phyloP scores from a whole-genome alignment of 768 basidiomycete genomes.

The Ephemerocybe angulata region DNA sequence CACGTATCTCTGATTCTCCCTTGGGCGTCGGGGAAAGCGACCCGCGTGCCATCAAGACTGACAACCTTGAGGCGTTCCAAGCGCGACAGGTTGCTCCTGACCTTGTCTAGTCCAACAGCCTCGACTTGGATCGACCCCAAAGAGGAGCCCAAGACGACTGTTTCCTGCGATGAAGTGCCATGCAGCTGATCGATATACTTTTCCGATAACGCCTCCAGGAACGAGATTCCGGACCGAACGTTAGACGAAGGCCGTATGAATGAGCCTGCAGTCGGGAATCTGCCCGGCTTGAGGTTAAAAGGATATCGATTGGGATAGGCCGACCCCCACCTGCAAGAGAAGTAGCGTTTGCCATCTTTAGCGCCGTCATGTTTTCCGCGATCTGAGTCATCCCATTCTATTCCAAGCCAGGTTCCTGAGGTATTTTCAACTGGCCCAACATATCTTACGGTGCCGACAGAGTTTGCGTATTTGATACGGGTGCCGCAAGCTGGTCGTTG shows the following conservation, averaged over 20 bases:
- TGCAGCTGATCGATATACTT: conserved; percentile 75
- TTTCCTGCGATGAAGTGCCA: conserved; percentile 53
- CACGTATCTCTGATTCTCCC: conserved; percentile 56
- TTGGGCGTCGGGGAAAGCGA: conserved; percentile 46
- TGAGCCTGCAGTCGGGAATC: conserved; percentile 63
- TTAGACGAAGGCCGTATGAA: conserved; percentile 73
- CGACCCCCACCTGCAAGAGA: conserved; percentile 65
- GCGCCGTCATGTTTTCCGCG: conserved; percentile 87
- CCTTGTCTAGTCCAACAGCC: conserved; percentile 77
- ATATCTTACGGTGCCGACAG: conserved; percentile 69
- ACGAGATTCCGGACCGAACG: conserved; percentile 61
- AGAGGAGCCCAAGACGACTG: conserved; percentile 75
- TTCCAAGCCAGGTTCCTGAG: conserved; percentile 81
- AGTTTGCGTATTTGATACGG: conserved; percentile 50
- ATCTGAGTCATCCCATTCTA: conserved; percentile 88
- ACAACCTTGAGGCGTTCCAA: conserved; percentile 70
- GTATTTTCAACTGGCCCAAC: conserved; percentile 62
- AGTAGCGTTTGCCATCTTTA: conserved; percentile 77
- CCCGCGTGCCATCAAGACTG: conserved; percentile 69
- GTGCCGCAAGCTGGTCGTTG: conserved; percentile 24
- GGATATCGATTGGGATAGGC: conserved; percentile 12
- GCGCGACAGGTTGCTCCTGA: conserved; percentile 64
- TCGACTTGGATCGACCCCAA: conserved; percentile 81
- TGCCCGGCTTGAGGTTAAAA: conserved; percentile 25
- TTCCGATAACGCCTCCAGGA: conserved; percentile 65